A percentile compares a stretch with the other conserved stretches of the same genome.
Evolutionary conservation across 192 early-diverging fungal species (phyloP).

Genomic region (Funneliformis geosporum): DNA sequence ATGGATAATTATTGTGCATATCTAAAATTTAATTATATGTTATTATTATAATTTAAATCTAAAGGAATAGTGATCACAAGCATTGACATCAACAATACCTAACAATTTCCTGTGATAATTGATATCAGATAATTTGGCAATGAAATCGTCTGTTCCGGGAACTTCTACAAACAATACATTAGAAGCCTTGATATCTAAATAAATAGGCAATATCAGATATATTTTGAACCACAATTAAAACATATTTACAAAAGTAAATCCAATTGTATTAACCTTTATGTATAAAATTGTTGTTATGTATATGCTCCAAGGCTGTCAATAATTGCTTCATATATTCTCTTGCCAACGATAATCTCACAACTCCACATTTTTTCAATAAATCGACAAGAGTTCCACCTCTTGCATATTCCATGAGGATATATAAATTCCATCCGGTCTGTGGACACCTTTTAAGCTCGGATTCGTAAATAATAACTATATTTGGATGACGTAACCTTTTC

Average conservation of each 20-base stretch:
- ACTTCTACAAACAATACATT: constrained; percentile 46
- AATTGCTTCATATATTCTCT: constrained; percentile 70
- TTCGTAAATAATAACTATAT: constrained; percentile 61
- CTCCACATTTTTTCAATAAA: constrained; percentile 65
- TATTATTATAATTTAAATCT: not conserved
- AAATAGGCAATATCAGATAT: not conserved
- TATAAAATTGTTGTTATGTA: constrained; percentile 68
- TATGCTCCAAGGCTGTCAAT: constrained; percentile 58
- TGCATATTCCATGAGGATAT: constrained; percentile 57
- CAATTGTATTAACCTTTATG: constrained; percentile 54
- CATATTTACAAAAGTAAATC: not conserved
- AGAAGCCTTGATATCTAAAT: constrained; percentile 44
- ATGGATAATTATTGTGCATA: constrained; percentile 38
- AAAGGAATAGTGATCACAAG: not conserved
- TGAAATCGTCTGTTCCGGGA: constrained; percentile 33
- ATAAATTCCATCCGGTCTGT: constrained; percentile 43
- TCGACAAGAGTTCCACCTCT: constrained; percentile 58
- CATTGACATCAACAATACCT: constrained; percentile 39
- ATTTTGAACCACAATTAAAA: not conserved
- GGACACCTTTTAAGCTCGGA: constrained; percentile 49
- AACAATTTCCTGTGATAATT: constrained; percentile 65
- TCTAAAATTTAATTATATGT: constrained; percentile 25
- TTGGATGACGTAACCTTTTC: constrained; percentile 57
- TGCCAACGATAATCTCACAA: constrained; percentile 54
- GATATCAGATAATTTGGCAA: constrained; percentile 64